Percentiles rank a stretch among this genome's conserved stretches.
Evolutionary conservation across 2,329 filamentous ascomycete genomes (phyloP).

Genomic region (Mariannaea elegans): DNA sequence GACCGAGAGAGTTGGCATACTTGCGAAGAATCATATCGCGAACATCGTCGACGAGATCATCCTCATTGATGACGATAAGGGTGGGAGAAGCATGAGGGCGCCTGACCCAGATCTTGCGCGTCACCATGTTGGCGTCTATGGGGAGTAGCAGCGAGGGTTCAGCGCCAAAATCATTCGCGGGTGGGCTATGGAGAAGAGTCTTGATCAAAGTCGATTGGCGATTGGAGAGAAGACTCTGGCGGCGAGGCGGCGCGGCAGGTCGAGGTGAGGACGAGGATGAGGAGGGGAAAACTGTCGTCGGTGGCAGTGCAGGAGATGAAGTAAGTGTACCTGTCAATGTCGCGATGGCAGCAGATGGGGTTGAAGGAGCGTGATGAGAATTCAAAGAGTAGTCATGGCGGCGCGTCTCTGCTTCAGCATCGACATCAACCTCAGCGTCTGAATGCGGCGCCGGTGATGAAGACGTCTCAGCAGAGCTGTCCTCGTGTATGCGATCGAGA

Average conservation of each 20-base stretch:
- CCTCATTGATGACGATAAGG: conserved; percentile 82
- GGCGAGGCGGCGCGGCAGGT: conserved; percentile 36
- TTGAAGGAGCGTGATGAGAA: conserved; percentile 37
- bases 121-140: conserved; percentile 63
- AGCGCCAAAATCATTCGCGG: conserved; percentile 31
- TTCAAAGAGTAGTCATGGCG: conserved; percentile 40
- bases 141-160: conserved; percentile 39
- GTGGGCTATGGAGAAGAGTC: conserved; percentile 43
- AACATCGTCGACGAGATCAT: conserved; percentile 93
- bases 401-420: conserved; percentile 32
- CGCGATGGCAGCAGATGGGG: conserved; percentile 25
- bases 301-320: conserved; percentile 36
- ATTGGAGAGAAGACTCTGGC: conserved; percentile 50
- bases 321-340: conserved; percentile 54
- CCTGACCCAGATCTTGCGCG: conserved; percentile 94
- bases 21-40: conserved; percentile 92
- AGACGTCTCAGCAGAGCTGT: conserved; percentile 25
- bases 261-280: conserved; percentile 30
- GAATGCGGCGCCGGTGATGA: conserved; percentile 25
- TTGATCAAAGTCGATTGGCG: conserved; percentile 46
- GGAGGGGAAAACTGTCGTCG: conserved; percentile 18
- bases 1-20: conserved; percentile 91
- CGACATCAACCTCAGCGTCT: conserved; percentile 28
- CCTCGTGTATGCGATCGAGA: conserved; percentile 40
- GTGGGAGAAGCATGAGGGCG: conserved; percentile 87